Evolutionary conservation across 257 asterid species (phyloP).

Genomic region (Haberlea rhodopensis): DNA sequence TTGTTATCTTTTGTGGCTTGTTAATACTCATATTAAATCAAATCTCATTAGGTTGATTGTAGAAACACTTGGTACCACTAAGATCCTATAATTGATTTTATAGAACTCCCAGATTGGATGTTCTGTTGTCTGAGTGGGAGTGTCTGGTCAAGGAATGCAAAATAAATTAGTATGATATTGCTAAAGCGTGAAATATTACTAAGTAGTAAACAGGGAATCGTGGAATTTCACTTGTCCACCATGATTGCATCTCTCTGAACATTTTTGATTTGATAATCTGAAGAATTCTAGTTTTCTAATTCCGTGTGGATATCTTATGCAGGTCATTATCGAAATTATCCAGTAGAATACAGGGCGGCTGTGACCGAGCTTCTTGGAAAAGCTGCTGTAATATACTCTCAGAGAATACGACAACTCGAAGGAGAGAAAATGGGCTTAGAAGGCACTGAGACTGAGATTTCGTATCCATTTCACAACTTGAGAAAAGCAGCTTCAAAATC

Average conservation of each 20-base stretch:
- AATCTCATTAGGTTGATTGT: too few relatives aligned
- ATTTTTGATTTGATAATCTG: not conserved
- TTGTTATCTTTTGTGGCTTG: not conserved
- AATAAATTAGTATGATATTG: too few relatives aligned
- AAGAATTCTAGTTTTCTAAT: conserved; percentile 1
- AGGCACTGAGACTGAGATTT: conserved; percentile 43
- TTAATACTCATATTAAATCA: not conserved
- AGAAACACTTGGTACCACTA: too few relatives aligned
- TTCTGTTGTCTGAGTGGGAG: too few relatives aligned
- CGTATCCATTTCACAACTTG: conserved; percentile 49
- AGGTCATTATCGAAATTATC: conserved; percentile 69
- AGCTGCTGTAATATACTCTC: conserved; percentile 61
- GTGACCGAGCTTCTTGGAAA: conserved; percentile 63
- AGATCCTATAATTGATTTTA: too few relatives aligned
- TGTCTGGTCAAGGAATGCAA: too few relatives aligned
- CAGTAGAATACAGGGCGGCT: conserved; percentile 62
- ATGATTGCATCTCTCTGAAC: not conserved
- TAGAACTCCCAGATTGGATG: too few relatives aligned
- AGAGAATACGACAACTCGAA: conserved; percentile 62
- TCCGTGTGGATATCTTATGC: not conserved
- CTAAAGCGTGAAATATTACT: too few relatives aligned
- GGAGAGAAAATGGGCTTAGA: conserved; percentile 74
- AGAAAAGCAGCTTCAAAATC: conserved; percentile 63
- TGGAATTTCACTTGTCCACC: not conserved
- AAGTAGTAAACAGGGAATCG: not conserved